Percentiles rank a stretch among this genome's conserved stretches.
phyloP scores from a whole-genome alignment of 2,329 filamentous ascomycete species.

The Emmonsiellopsis sp. region DNA sequence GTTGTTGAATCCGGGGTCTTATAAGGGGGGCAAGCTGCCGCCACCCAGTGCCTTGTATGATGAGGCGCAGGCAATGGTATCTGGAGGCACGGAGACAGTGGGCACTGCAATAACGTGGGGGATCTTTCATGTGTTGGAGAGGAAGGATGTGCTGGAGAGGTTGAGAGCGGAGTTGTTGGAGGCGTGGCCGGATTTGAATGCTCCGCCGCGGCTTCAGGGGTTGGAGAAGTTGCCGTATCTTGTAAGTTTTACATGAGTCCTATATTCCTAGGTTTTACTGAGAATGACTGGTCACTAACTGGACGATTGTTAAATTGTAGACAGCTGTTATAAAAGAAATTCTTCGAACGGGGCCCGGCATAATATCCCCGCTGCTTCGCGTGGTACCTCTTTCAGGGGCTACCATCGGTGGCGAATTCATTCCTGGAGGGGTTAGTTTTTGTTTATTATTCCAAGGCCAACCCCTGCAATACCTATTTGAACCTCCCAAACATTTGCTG shows the following conservation, averaged over 20 bases:
- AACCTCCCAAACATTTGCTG: neutral
- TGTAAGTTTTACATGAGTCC: neutral
- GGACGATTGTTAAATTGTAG: slow-evolving; percentile 2
- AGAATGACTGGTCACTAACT: too few species aligned
- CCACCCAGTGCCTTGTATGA: slow-evolving; percentile 30
- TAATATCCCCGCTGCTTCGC: slow-evolving; percentile 20
- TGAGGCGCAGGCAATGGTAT: slow-evolving; percentile 39
- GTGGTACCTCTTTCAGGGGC: slow-evolving; percentile 18
- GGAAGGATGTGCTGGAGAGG: slow-evolving; percentile 22
- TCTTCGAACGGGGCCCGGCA: slow-evolving; percentile 28
- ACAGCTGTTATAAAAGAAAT: slow-evolving; percentile 33
- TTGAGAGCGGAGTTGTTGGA: slow-evolving; percentile 31
- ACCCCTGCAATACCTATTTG: neutral
- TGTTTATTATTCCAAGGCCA: neutral
- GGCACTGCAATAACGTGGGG: slow-evolving; percentile 35
- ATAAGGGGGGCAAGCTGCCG: slow-evolving; percentile 24
- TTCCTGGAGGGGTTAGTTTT: slow-evolving; percentile 17
- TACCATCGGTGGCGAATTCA: slow-evolving; percentile 12
- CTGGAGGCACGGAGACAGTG: slow-evolving; percentile 39
- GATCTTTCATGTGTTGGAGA: slow-evolving; percentile 31
- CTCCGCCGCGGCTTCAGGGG: slow-evolving; percentile 22
- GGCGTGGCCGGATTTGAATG: slow-evolving; percentile 28
- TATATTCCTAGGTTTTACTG: neutral
- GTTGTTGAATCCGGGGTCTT: slow-evolving; percentile 21
- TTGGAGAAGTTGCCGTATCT: slow-evolving; percentile 30